phyloP scores from a whole-genome alignment of 495 filamentous ascomycete species.

The Aspergillus cristatus region DNA sequence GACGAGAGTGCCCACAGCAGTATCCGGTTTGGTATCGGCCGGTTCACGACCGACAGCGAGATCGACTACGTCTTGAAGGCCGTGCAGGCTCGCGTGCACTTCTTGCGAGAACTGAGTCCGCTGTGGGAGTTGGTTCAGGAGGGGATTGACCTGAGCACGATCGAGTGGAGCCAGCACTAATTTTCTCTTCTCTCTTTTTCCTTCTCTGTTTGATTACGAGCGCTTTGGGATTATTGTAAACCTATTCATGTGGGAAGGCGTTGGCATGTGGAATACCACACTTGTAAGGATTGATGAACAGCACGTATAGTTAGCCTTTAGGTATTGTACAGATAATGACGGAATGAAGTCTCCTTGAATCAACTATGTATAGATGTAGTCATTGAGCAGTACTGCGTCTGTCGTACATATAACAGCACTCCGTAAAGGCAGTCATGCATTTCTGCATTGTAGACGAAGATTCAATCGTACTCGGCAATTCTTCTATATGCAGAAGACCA shows the following conservation, averaged over 20 bases:
- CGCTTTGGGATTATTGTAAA: constrained; percentile 8
- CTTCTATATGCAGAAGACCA: too few relatives aligned
- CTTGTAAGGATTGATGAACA: constrained; percentile 6
- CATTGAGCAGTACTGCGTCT: too few relatives aligned
- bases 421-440: too few relatives aligned
- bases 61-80: constrained; percentile 98
- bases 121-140: constrained; percentile 98
- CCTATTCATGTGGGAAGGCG: constrained; percentile 25
- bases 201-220: constrained; percentile 5
- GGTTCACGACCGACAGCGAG: constrained; percentile 90
- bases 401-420: too few relatives aligned
- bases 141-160: constrained; percentile 88
- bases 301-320: too few relatives aligned
- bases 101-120: constrained; percentile 90
- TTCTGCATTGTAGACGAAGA: too few relatives aligned
- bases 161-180: constrained; percentile 95
- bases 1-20: constrained; percentile 97
- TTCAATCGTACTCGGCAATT: too few relatives aligned
- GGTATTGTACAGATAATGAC: constrained; percentile 11
- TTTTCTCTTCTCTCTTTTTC: constrained; percentile 4
- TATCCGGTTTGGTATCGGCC: constrained; percentile 94
- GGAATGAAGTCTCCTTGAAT: too few relatives aligned
- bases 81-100: constrained; percentile 77
- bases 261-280: constrained; percentile 11
- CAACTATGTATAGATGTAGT: too few relatives aligned